Percentiles rank a stretch among this genome's conserved stretches.
Conservation (phyloP, 1,284 basidiomycete species). For the Heterobasidion occidentale region DNA sequence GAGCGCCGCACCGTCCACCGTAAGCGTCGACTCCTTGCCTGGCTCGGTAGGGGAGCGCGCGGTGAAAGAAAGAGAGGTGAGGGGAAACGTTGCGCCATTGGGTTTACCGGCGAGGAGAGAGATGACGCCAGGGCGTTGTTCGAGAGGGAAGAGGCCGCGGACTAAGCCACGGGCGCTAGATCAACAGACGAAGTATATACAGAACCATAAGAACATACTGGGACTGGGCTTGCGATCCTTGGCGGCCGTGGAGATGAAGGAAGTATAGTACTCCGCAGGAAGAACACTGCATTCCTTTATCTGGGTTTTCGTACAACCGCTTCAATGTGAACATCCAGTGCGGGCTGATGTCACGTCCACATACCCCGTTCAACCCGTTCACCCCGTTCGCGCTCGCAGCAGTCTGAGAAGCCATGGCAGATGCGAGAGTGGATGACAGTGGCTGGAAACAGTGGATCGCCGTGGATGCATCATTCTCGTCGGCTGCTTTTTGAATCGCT, state of each 20-base stretch:
- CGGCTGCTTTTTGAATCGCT: too few relatives aligned
- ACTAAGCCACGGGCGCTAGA: constrained; percentile 16
- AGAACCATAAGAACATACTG: constrained; percentile 33
- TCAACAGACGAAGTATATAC: neutral
- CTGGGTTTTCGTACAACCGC: too few relatives aligned
- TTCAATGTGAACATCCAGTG: too few relatives aligned
- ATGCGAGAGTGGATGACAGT: too few relatives aligned
- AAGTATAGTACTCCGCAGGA: constrained; percentile 40
- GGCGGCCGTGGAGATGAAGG: constrained; percentile 51
- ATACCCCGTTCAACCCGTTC: too few relatives aligned
- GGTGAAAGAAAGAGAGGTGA: constrained; percentile 65
- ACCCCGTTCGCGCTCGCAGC: too few relatives aligned
- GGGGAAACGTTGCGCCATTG: constrained; percentile 86
- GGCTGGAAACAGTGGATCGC: too few relatives aligned
- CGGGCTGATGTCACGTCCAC: too few relatives aligned
- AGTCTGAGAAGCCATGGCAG: too few relatives aligned
- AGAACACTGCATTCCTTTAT: constrained; percentile 16
- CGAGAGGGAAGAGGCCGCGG: constrained; percentile 64
- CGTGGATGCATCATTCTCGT: too few relatives aligned
- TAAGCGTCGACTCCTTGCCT: constrained; percentile 35
- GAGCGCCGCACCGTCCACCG: constrained; percentile 50
- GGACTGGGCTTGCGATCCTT: constrained; percentile 52
- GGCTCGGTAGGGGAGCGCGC: constrained; percentile 37
- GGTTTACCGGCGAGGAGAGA: constrained; percentile 87
- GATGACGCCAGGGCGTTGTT: constrained; percentile 72